Conservation (phyloP, 768 basidiomycete genomes). For the Russula sp. region DNA sequence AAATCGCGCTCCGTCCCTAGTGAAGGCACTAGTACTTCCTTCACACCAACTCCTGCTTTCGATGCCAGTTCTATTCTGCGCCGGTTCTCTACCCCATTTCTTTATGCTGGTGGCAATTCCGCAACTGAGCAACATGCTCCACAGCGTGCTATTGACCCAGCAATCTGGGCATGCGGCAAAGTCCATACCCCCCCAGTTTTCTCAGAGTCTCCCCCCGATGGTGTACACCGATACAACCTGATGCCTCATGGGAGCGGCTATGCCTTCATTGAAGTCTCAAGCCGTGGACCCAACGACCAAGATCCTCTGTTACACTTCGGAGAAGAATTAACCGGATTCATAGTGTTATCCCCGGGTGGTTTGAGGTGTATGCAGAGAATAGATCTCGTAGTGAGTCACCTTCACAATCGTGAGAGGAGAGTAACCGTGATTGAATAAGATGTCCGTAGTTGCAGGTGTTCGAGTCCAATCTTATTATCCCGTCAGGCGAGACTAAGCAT, state of each 20-base stretch:
- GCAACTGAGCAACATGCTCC: too few relatives aligned
- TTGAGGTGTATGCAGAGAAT: constrained; percentile 5
- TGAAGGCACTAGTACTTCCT: too few relatives aligned
- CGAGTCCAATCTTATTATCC: not conserved
- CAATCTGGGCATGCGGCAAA: not conserved
- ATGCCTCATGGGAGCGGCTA: constrained; percentile 5
- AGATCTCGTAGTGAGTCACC: constrained; percentile 16
- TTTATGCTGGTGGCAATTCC: too few relatives aligned
- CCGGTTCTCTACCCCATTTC: too few relatives aligned
- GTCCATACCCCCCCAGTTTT: not conserved
- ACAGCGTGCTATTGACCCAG: not conserved
- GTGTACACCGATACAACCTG: not conserved
- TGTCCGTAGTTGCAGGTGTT: constrained; percentile 6
- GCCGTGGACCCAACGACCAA: not conserved
- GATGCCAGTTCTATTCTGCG: too few relatives aligned
- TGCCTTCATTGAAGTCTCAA: not conserved
- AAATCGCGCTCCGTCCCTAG: too few relatives aligned
- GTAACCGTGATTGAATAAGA: not conserved
- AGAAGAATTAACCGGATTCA: constrained; percentile 12
- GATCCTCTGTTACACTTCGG: constrained; percentile 10
- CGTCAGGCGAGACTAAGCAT: constrained; percentile 1
- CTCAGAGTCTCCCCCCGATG: not conserved
- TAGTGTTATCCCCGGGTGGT: too few relatives aligned
- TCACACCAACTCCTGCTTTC: too few relatives aligned
- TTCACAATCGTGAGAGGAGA: too few relatives aligned